These are phyloP conservation scores for Papilionanthe hybrid DNA, from an alignment of 116 monocot genomes.

Conservation along the genomic window DNA sequence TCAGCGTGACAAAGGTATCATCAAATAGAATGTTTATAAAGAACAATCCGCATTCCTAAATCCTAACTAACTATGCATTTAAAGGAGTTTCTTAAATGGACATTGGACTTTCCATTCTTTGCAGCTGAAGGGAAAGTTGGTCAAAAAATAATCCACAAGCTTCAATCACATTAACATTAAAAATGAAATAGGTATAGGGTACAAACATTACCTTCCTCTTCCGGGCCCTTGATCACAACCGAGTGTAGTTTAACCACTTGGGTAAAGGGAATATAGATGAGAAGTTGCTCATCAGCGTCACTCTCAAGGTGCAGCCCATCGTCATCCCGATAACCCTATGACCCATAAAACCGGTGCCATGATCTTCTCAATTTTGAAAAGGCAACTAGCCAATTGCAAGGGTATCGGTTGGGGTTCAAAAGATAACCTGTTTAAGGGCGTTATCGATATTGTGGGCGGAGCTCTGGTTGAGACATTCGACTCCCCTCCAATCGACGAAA, in stretches of 20 bases:
- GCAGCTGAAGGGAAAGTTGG: not conserved
- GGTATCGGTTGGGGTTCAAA: not conserved
- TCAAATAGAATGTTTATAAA: not conserved
- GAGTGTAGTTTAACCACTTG: conserved; percentile 94
- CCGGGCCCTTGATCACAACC: conserved; percentile 61
- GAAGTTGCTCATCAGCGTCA: conserved; percentile 90
- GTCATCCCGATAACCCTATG: conserved; percentile 90
- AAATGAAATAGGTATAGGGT: not conserved
- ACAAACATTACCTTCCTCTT: conserved; percentile 71
- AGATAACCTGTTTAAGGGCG: conserved; percentile 73
- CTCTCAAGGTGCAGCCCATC: conserved; percentile 87
- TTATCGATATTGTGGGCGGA: conserved; percentile 56
- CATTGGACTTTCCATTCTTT: not conserved
- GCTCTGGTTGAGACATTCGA: conserved; percentile 45
- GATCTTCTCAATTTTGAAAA: not conserved
- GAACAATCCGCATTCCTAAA: not conserved
- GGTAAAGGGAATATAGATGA: conserved; percentile 87
- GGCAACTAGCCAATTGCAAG: not conserved
- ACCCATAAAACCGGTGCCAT: not conserved
- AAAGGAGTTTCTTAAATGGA: too few species aligned
- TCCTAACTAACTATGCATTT: not conserved
- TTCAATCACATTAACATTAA: not conserved
- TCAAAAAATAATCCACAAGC: not conserved
- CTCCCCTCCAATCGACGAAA: conserved; percentile 26
- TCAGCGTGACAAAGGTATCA: not conserved